Evolutionary conservation across 495 filamentous ascomycete species (phyloP).

Genomic region (Xylaria nigripes): DNA sequence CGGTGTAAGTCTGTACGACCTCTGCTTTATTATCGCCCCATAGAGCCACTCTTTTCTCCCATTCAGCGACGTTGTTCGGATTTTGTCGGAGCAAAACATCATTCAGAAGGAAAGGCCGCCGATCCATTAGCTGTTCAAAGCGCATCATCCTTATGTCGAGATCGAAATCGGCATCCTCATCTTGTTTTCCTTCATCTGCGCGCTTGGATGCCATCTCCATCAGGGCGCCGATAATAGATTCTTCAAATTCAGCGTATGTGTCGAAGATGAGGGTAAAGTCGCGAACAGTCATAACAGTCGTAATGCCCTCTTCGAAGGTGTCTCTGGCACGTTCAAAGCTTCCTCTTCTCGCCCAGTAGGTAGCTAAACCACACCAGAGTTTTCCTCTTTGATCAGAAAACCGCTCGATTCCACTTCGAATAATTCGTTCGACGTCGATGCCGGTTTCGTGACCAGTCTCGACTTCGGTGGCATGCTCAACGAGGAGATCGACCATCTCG

Average conservation of each 20-base stretch:
- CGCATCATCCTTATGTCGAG: constrained; percentile 96
- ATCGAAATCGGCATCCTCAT: constrained; percentile 89
- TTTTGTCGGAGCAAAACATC: constrained; percentile 94
- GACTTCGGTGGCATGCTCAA: constrained; percentile 80
- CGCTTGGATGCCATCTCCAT: constrained; percentile 82
- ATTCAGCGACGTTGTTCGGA: constrained; percentile 92
- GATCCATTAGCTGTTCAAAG: constrained; percentile 97
- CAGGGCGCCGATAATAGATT: constrained; percentile 82
- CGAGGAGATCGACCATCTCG: constrained; percentile 96
- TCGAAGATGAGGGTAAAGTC: constrained; percentile 98
- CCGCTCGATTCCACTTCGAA: constrained; percentile 84
- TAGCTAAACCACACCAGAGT: constrained; percentile 91
- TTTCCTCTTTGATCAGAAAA: constrained; percentile 95
- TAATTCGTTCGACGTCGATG: constrained; percentile 88
- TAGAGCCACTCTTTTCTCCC: constrained; percentile 89
- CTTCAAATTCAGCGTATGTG: constrained; percentile 93
- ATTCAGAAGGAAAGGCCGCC: constrained; percentile 92
- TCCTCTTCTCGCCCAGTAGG: constrained; percentile 92
- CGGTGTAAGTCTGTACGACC: constrained; percentile 89
- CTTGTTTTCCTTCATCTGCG: constrained; percentile 68
- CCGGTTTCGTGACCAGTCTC: constrained; percentile 68
- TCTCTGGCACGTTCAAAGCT: constrained; percentile 86
- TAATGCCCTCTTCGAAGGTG: constrained; percentile 93
- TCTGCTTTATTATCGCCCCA: constrained; percentile 93
- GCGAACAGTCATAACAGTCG: constrained; percentile 97